phyloP scores from a whole-genome alignment of 371 early-diverging fungal genomes.

The Capniomyces stellatus region DNA sequence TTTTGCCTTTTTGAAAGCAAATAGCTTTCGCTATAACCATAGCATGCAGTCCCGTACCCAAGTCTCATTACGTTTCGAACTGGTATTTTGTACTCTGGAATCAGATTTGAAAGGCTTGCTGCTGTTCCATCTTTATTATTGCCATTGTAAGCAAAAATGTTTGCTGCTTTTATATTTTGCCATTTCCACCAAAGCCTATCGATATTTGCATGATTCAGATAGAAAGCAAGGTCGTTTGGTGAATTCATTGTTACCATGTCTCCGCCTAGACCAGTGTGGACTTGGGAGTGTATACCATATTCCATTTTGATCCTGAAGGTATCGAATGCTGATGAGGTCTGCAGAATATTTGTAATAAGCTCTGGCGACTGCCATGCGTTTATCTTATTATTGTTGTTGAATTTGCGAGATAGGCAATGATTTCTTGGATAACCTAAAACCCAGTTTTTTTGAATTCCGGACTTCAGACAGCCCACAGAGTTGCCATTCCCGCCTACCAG shows the following conservation, averaged over 20 bases:
- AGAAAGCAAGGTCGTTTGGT: constrained; percentile 30
- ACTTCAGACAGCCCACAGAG: constrained; percentile 12
- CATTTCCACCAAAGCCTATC: constrained; percentile 28
- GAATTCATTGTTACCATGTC: constrained; percentile 24
- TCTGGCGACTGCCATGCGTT: constrained; percentile 25
- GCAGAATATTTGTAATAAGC: constrained; percentile 13
- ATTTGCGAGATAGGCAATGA: constrained; percentile 25
- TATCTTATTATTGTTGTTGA: constrained; percentile 16
- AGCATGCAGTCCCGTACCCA: constrained; percentile 21
- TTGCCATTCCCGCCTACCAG: constrained; percentile 22
- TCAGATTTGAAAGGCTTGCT: constrained; percentile 5
- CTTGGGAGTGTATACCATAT: constrained; percentile 23
- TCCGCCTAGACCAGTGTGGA: constrained; percentile 27
- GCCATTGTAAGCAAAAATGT: no score
- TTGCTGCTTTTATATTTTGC: constrained; percentile 20
- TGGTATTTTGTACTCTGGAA: constrained; percentile 4
- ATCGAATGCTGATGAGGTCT: constrained; percentile 11
- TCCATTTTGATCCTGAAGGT: constrained; percentile 23
- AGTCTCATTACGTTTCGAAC: constrained; percentile 17
- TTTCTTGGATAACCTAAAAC: constrained; percentile 13
- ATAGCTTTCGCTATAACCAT: constrained; percentile 9
- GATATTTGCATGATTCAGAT: constrained; percentile 27
- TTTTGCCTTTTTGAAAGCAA: no score
- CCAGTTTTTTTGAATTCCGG: constrained; percentile 16
- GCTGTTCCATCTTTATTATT: constrained; percentile 18